Evolutionary conservation across 2,329 filamentous ascomycete species (phyloP).

Genomic region (Cercospora zeina): DNA sequence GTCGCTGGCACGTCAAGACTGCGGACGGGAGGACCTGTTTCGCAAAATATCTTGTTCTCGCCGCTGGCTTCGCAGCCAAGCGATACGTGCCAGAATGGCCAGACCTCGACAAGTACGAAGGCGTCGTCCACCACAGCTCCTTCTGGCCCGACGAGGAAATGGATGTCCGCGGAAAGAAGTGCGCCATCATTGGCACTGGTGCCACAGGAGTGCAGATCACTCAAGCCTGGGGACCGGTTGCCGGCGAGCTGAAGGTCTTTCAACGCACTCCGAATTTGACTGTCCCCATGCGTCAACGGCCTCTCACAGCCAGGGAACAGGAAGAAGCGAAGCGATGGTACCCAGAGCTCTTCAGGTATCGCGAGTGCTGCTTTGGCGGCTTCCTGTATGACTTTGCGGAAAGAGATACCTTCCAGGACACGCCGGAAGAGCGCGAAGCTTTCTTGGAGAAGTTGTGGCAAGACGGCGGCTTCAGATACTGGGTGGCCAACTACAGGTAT

Average conservation of each 20-base stretch:
- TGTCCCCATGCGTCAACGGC: conserved; percentile 51
- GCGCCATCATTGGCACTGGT: conserved; percentile 47
- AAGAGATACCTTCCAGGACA: conserved; percentile 54
- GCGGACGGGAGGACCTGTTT: conserved; percentile 55
- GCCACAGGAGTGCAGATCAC: conserved; percentile 46
- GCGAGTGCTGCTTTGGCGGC: conserved; percentile 57
- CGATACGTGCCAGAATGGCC: conserved; percentile 43
- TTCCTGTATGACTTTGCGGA: conserved; percentile 59
- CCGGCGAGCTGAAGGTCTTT: conserved; percentile 28
- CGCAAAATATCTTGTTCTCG: conserved; percentile 56
- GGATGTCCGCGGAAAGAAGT: conserved; percentile 38
- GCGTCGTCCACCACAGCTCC: conserved; percentile 45
- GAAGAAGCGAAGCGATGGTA: conserved; percentile 47
- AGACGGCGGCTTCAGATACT: conserved; percentile 27
- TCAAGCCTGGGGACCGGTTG: conserved; percentile 27
- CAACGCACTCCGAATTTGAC: conserved; percentile 23
- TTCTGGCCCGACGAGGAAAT: conserved; percentile 42
- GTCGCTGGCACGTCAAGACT: conserved; percentile 55
- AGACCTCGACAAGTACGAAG: conserved; percentile 43
- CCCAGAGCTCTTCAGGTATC: conserved; percentile 49
- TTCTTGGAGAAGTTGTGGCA: conserved; percentile 29
- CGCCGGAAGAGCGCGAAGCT: conserved; percentile 46
- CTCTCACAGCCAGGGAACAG: conserved; percentile 55
- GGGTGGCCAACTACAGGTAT: conserved; percentile 26
- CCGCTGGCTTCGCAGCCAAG: conserved; percentile 50